Evolutionary conservation across 2,329 filamentous ascomycete genomes (phyloP).

Genomic region (Alternaria infectoria): DNA sequence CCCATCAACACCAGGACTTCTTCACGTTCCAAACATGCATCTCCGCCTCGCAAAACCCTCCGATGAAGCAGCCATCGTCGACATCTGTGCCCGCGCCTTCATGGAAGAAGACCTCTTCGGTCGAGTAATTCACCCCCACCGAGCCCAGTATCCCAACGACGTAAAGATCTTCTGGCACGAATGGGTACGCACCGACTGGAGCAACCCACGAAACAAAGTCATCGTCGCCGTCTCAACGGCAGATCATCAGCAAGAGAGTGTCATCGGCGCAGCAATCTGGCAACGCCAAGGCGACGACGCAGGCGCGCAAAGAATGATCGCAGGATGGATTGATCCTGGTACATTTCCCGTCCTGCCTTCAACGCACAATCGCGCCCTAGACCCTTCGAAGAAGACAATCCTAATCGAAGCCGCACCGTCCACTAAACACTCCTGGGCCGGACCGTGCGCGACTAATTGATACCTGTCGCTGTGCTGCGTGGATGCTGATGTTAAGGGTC

Average conservation of each 20-base stretch:
- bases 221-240: conserved; percentile 16
- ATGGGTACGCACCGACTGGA: conserved; percentile 20
- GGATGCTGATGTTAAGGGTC: conserved; percentile 50
- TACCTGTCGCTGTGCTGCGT: conserved; percentile 34
- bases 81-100: conserved; percentile 31
- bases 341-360: neutral
- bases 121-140: conserved; percentile 33
- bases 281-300: conserved; percentile 26
- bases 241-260: conserved; percentile 15
- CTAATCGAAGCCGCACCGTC: conserved; percentile 6
- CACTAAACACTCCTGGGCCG: conserved; percentile 23
- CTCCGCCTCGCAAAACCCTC: conserved; percentile 18
- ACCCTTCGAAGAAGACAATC: conserved; percentile 17
- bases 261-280: conserved; percentile 32
- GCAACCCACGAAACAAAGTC: conserved; percentile 12
- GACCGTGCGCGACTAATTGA: neutral
- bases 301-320: conserved; percentile 12
- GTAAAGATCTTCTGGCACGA: conserved; percentile 30
- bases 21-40: conserved; percentile 6
- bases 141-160: conserved; percentile 30
- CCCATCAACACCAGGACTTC: neutral
- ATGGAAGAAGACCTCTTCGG: conserved; percentile 41
- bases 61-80: conserved; percentile 25
- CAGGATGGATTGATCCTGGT: conserved; percentile 9
- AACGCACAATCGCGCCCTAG: conserved; percentile 25